Evolutionary conservation across 805 yeast genomes (phyloP).

Genomic region (Tetrapisispora namnaoensis): DNA sequence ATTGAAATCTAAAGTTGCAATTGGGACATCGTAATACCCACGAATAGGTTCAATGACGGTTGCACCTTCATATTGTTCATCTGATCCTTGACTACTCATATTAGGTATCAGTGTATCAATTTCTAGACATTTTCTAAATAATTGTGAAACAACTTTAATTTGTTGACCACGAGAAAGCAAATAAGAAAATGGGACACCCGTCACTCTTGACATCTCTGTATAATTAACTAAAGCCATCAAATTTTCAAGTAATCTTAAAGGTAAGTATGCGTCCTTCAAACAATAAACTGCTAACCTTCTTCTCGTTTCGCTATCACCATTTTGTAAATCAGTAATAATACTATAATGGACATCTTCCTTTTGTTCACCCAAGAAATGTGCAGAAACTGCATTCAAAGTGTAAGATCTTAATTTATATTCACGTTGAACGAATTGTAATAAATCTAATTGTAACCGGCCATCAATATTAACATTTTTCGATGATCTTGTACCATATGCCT

Average conservation of each 20-base stretch:
- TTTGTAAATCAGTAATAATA: constrained; percentile 87
- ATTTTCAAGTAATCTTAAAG: constrained; percentile 78
- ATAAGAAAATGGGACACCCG: constrained; percentile 95
- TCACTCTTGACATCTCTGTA: constrained; percentile 98
- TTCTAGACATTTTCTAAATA: constrained; percentile 84
- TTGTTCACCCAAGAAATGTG: constrained; percentile 88
- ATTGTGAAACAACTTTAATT: constrained; percentile 91
- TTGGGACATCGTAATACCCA: constrained; percentile 94
- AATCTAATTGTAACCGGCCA: constrained; percentile 91
- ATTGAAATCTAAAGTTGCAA: constrained; percentile 95
- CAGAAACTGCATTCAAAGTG: constrained; percentile 89
- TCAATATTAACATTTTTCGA: constrained; percentile 86
- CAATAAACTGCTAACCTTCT: constrained; percentile 94
- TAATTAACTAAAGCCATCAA: constrained; percentile 94
- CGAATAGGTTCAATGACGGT: constrained; percentile 94
- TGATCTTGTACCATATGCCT: constrained; percentile 94
- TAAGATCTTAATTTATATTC: constrained; percentile 92
- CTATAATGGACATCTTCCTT: constrained; percentile 98
- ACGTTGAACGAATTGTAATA: constrained; percentile 85
- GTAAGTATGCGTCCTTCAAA: constrained; percentile 90
- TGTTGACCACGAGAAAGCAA: constrained; percentile 91
- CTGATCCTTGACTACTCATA: constrained; percentile 67
- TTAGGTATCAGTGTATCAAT: constrained; percentile 87
- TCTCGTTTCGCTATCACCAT: constrained; percentile 86
- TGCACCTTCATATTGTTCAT: constrained; percentile 96